These are phyloP conservation scores for Asterochloris sp. DNA, from an alignment of 139 green algal genomes.

Conservation along the genomic window DNA sequence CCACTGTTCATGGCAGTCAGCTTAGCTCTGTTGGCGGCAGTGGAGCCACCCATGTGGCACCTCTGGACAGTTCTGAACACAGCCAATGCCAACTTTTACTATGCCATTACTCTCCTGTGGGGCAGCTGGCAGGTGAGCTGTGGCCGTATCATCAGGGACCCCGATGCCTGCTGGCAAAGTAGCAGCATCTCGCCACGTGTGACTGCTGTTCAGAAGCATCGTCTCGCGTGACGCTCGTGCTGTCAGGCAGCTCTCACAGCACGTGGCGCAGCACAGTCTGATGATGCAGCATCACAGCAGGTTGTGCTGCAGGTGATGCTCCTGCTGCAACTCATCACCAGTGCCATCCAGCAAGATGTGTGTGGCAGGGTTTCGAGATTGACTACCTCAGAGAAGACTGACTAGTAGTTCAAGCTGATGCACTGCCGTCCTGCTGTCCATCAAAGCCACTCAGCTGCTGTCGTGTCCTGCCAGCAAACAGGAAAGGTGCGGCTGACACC, in stretches of 20 bases:
- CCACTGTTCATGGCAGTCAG: slow-evolving; percentile 48
- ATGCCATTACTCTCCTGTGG: slow-evolving; percentile 69
- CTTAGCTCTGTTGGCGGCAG: slow-evolving; percentile 51
- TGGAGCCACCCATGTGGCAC: slow-evolving; percentile 59
- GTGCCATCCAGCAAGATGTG: background rate
- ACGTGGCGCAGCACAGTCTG: background rate
- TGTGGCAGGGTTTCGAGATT: background rate
- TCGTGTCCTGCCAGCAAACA: too few species aligned
- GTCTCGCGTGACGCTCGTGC: too few species aligned
- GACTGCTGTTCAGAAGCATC: background rate
- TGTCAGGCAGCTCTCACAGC: too few species aligned
- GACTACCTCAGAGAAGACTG: too few species aligned
- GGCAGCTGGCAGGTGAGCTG: slow-evolving; percentile 47
- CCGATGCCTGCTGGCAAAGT: background rate
- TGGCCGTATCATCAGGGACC: background rate
- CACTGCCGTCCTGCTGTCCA: too few species aligned
- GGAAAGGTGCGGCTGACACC: too few species aligned
- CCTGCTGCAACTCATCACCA: slow-evolving; percentile 1
- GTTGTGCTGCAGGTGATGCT: slow-evolving; percentile 8
- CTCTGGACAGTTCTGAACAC: slow-evolving; percentile 67
- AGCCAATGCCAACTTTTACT: slow-evolving; percentile 84
- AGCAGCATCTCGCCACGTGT: background rate
- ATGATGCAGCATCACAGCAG: background rate
- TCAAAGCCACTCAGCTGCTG: too few species aligned
- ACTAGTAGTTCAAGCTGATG: too few species aligned